phyloP scores from a whole-genome alignment of 768 basidiomycete species.

The Tylopilus rubrobrunneus region DNA sequence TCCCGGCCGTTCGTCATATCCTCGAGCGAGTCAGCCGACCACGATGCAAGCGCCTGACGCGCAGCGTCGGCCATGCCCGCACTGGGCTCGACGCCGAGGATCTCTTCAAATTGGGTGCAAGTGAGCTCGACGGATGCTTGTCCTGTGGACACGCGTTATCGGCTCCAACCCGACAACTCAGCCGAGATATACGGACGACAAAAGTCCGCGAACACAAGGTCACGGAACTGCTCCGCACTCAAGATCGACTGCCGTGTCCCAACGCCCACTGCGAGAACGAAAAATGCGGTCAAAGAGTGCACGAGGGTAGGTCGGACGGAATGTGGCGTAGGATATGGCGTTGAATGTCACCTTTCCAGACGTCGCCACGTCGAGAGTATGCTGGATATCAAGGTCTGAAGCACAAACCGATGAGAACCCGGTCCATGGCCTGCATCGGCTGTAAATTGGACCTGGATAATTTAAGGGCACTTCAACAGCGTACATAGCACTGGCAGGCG shows the following conservation, averaged over 20 bases:
- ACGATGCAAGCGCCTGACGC: constrained; percentile 15
- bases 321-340: constrained; percentile 60
- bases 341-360: constrained; percentile 73
- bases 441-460: background rate
- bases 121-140: constrained; percentile 63
- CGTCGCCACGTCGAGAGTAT: constrained; percentile 53
- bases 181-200: background rate
- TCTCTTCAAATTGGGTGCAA: constrained; percentile 53
- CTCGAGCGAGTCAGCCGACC: background rate
- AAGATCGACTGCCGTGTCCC: constrained; percentile 65
- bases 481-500: background rate
- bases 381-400: no score
- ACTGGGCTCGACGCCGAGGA: constrained; percentile 73
- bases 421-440: background rate
- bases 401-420: no score
- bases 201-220: background rate
- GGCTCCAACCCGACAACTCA: background rate
- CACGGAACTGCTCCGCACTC: constrained; percentile 80
- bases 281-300: constrained; percentile 62
- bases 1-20: background rate
- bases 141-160: constrained; percentile 38
- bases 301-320: constrained; percentile 70
- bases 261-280: constrained; percentile 49
- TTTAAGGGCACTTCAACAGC: background rate
- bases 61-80: constrained; percentile 65